Evolutionary conservation across 2,329 filamentous ascomycete species (phyloP).

Genomic region (Tolypocladium guangdongense): DNA sequence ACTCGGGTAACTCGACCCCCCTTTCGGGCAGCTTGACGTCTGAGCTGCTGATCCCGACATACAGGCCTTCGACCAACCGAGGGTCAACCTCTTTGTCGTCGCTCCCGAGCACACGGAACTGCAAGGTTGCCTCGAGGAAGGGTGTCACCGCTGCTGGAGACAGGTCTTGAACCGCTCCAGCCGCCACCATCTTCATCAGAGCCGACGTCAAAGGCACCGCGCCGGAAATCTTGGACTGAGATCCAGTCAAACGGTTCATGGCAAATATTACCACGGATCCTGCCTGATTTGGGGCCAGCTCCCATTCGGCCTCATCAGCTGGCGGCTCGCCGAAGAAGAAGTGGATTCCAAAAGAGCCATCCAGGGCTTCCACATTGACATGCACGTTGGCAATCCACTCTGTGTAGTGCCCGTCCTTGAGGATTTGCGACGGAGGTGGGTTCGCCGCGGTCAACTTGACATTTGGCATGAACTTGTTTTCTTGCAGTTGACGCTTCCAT

Average conservation of each 20-base stretch:
- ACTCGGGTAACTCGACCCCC: slow-evolving; percentile 15
- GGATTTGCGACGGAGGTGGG: slow-evolving; percentile 16
- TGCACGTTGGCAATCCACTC: slow-evolving; percentile 62
- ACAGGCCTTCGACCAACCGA: slow-evolving; percentile 15
- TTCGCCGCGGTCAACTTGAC: slow-evolving; percentile 14
- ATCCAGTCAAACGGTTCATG: slow-evolving; percentile 23
- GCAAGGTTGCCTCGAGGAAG: slow-evolving; percentile 28
- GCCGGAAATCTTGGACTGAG: slow-evolving; percentile 29
- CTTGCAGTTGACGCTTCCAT: background rate
- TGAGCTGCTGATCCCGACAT: slow-evolving; percentile 19
- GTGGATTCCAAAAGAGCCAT: slow-evolving; percentile 50
- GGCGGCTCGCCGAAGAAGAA: slow-evolving; percentile 53
- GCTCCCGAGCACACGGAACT: slow-evolving; percentile 19
- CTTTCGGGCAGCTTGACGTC: slow-evolving; percentile 14
- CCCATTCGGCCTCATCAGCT: slow-evolving; percentile 36
- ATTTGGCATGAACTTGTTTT: slow-evolving; percentile 9
- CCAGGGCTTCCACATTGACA: slow-evolving; percentile 48
- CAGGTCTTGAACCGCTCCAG: slow-evolving; percentile 25
- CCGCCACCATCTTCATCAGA: slow-evolving; percentile 30
- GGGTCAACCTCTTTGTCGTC: slow-evolving; percentile 15
- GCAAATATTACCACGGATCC: slow-evolving; percentile 51
- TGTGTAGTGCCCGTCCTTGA: slow-evolving; percentile 32
- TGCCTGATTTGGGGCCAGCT: slow-evolving; percentile 41
- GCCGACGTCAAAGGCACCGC: slow-evolving; percentile 41
- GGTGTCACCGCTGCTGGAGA: slow-evolving; percentile 24